Conservation (phyloP, 148 eudicot species). For the Heliamphora exappendiculata region DNA sequence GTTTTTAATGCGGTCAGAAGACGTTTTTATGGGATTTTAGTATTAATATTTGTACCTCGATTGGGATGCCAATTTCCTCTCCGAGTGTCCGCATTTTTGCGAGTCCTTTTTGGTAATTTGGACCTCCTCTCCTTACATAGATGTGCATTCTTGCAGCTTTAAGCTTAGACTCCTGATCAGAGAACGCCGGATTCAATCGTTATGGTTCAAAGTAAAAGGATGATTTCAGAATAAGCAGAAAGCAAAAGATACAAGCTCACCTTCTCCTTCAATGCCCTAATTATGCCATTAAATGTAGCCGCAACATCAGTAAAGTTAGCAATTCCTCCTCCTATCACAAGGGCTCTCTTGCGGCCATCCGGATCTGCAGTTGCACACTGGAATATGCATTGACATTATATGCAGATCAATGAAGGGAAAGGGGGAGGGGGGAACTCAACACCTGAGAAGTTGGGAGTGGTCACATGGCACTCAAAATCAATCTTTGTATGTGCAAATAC, state of each 20-base stretch:
- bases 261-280: constrained; percentile 58
- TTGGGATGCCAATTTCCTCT: constrained; percentile 88
- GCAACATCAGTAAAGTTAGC: constrained; percentile 99
- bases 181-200: neutral
- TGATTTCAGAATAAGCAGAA: neutral
- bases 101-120: constrained; percentile 92
- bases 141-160: constrained; percentile 90
- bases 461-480: neutral
- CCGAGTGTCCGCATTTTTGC: constrained; percentile 91
- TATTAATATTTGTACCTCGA: constrained; percentile 52
- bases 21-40: neutral
- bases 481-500: too few species aligned
- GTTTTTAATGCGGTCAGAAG: too few species aligned
- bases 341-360: constrained; percentile 85
- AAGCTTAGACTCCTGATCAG: constrained; percentile 67
- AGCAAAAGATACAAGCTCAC: constrained; percentile 12
- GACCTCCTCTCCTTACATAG: constrained; percentile 98
- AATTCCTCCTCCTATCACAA: constrained; percentile 93
- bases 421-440: neutral
- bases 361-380: constrained; percentile 98
- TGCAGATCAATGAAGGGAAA: neutral
- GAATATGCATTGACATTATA: constrained; percentile 3
- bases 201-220: neutral
- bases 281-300: constrained; percentile 82
- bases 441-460: neutral